These are phyloP conservation scores for Polymyxa betae DNA, from an alignment of 208 protist genomes.

Conservation along the genomic window DNA sequence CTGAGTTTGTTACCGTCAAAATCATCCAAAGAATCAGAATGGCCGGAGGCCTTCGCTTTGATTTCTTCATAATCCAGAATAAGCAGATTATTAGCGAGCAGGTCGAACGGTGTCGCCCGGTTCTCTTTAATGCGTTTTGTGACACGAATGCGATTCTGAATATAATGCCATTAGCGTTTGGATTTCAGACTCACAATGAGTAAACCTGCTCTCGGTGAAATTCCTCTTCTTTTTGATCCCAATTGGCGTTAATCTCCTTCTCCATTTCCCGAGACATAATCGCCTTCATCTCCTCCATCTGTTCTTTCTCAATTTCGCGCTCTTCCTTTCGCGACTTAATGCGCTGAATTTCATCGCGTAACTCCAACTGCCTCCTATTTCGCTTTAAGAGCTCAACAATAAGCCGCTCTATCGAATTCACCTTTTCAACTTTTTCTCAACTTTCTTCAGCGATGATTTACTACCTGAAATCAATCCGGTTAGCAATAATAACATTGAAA, in stretches of 20 bases:
- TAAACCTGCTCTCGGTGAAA: constrained; percentile 62
- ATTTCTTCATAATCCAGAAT: constrained; percentile 25
- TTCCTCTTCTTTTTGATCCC: constrained; percentile 66
- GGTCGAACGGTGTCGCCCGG: constrained; percentile 64
- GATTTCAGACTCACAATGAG: background rate
- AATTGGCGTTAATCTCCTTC: constrained; percentile 60
- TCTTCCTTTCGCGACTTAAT: constrained; percentile 58
- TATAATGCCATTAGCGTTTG: background rate
- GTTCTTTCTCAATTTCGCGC: constrained; percentile 64
- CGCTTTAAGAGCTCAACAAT: background rate
- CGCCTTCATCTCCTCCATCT: constrained; percentile 59
- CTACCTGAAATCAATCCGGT: background rate
- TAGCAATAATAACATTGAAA: background rate
- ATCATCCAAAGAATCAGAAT: background rate
- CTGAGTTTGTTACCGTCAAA: background rate
- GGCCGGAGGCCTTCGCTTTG: background rate
- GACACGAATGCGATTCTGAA: constrained; percentile 30
- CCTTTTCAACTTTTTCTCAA: constrained; percentile 54
- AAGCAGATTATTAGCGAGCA: constrained; percentile 63
- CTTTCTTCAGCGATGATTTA: constrained; percentile 27
- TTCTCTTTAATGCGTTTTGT: constrained; percentile 62
- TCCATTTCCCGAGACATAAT: constrained; percentile 59
- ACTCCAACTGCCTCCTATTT: constrained; percentile 35
- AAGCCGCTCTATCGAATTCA: background rate
- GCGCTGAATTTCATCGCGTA: constrained; percentile 62